These are phyloP conservation scores for Paracoccidioides brasiliensis DNA, from an alignment of 2,329 filamentous ascomycete species.

Conservation along the genomic window DNA sequence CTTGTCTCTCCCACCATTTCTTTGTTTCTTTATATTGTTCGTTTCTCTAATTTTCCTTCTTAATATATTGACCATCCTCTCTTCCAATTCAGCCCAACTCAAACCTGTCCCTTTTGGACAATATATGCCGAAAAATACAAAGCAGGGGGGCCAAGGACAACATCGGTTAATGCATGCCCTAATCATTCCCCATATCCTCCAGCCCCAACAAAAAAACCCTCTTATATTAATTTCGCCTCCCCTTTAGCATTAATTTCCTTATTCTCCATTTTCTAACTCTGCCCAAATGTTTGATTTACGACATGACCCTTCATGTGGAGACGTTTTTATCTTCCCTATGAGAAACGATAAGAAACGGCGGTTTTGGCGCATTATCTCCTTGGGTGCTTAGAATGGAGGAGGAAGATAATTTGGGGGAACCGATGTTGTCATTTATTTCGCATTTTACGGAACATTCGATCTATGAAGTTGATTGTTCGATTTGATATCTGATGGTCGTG, in stretches of 20 bases:
- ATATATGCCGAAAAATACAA: background rate
- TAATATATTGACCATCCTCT: constrained; percentile 1
- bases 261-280: background rate
- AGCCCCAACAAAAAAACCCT: background rate
- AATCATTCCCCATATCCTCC: background rate
- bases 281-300: background rate
- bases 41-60: constrained; percentile 2
- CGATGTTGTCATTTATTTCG: background rate
- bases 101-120: constrained; percentile 3
- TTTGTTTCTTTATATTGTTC: background rate
- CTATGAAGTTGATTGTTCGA: background rate
- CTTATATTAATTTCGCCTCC: background rate
- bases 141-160: background rate
- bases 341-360: background rate
- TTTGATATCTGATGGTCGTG: background rate
- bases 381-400: background rate
- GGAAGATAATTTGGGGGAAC: background rate
- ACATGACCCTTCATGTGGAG: background rate
- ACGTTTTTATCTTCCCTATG: background rate
- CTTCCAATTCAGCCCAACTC: constrained; percentile 9
- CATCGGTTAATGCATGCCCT: background rate
- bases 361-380: background rate
- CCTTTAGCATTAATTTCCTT: background rate
- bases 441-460: background rate
- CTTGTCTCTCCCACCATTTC: background rate